Evolutionary conservation across 2,329 filamentous ascomycete genomes (phyloP).

Genomic region (Cercospora zeae-maydis): DNA sequence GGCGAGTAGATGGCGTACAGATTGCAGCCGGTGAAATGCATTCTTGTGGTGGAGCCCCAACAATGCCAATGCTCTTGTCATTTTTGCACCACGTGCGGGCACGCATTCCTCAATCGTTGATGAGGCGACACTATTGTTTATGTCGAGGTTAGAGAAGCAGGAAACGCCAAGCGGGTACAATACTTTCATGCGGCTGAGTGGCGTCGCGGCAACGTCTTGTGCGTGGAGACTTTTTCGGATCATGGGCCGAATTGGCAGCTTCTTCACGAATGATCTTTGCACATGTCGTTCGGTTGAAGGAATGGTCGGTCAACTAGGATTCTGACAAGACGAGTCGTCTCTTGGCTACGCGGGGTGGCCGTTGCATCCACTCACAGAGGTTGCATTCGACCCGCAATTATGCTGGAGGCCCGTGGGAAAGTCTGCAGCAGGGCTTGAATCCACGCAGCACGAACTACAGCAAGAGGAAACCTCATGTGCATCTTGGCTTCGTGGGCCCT

Average conservation of each 20-base stretch:
- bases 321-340: not conserved
- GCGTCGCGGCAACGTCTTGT: constrained; percentile 5
- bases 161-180: not conserved
- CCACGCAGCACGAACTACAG: too few relatives aligned
- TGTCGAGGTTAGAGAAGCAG: too few relatives aligned
- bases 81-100: constrained; percentile 5
- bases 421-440: not conserved
- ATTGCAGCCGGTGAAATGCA: not conserved
- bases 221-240: constrained; percentile 5
- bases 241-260: not conserved
- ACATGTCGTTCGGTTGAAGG: not conserved
- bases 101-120: not conserved
- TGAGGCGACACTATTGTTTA: not conserved
- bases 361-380: not conserved
- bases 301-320: not conserved
- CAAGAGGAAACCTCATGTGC: too few relatives aligned
- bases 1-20: not conserved
- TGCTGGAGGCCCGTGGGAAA: not conserved
- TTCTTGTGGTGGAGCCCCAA: not conserved
- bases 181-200: not conserved
- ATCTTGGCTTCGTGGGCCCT: too few relatives aligned
- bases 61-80: not conserved
- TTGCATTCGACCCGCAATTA: not conserved
- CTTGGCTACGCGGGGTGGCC: not conserved
- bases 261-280: too few relatives aligned